Evolutionary conservation across 208 protist species (phyloP), one percentile per base, ranked within the genome.

Genomic region (Leptomonas seymouri): DNA sequence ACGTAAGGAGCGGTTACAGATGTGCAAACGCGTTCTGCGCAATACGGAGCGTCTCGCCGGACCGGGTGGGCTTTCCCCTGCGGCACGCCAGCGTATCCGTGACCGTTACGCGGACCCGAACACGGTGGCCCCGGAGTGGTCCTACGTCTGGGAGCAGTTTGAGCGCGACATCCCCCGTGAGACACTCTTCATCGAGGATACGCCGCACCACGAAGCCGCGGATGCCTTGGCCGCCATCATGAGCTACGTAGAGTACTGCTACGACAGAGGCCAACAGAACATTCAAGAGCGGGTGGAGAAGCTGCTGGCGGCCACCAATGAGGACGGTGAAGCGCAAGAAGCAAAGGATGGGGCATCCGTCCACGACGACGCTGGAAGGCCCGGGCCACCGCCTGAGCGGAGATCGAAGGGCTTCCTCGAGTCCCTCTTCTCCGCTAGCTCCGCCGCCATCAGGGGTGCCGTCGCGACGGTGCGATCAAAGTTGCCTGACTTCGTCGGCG

Each of bases 131-230:
- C 48, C 34, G 15, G 80, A 85, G 61, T 89, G 84, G 81, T 58
- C 54, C 6, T 86, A 79, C 45, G 84, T 89, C 49, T 89, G 78
- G 71, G 78, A 83, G 42, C 84, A 89, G 64, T 85, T 89, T 27
- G 71, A 68, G 62, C 76, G 84, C 46, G 84, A 89, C 61, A 57
- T 89, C 16, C 74, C 71, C 8, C 84, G 84, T 25, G 80, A 89
- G 60, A 74, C 74, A 7, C 74, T 89, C 48, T 74, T 86, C 64
- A 71, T 89, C n/a, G 78, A 86, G 34, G 71, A 71, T 39, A 58
- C 41, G 21, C 61, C 55, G 34, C 78, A 81, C 70, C 70, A 44
- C 73, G 55, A 81, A 34, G 49, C 80, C 20, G 54, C 77, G 7
- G 73, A 83, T 18, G 80, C 84, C 54, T 39, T 84, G 41, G 80